Evolutionary conservation across 2,329 filamentous ascomycete genomes (phyloP).

Genomic region (Diaporthe humulicola): DNA sequence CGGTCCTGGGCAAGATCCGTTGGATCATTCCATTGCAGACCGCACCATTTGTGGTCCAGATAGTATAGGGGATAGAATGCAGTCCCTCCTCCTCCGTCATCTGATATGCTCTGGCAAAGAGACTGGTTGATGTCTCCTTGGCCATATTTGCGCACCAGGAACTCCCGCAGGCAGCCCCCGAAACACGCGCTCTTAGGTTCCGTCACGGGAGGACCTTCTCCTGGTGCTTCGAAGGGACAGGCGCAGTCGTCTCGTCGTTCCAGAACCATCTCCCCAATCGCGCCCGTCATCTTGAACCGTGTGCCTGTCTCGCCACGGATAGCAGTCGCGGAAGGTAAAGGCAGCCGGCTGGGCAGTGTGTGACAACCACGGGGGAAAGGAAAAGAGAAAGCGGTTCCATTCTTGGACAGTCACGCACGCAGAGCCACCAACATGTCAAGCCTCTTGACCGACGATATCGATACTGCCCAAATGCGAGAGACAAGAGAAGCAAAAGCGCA

Average conservation of each 20-base stretch:
- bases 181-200: constrained; percentile 24
- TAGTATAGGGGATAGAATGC: constrained; percentile 62
- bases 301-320: background rate
- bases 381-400: constrained; percentile 29
- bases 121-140: constrained; percentile 15
- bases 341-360: constrained; percentile 8
- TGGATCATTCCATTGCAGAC: constrained; percentile 54
- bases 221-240: constrained; percentile 37
- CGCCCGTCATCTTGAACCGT: constrained; percentile 2
- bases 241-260: constrained; percentile 22
- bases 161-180: constrained; percentile 15
- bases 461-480: constrained; percentile 2
- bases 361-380: constrained; percentile 1
- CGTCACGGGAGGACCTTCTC: background rate
- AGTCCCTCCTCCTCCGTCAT: constrained; percentile 15
- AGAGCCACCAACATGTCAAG: constrained; percentile 14
- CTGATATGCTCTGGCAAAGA: constrained; percentile 32
- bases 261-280: constrained; percentile 19
- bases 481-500: constrained; percentile 14
- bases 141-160: constrained; percentile 25
- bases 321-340: background rate
- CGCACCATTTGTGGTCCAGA: constrained; percentile 65
- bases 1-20: constrained; percentile 57
- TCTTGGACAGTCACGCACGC: constrained; percentile 9
- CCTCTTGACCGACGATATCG: constrained; percentile 2